Percentiles rank a stretch among this genome's conserved stretches.
Evolutionary conservation across 1,139 yeast genomes (phyloP).

Genomic region (Lodderomyces parapsilosis): DNA sequence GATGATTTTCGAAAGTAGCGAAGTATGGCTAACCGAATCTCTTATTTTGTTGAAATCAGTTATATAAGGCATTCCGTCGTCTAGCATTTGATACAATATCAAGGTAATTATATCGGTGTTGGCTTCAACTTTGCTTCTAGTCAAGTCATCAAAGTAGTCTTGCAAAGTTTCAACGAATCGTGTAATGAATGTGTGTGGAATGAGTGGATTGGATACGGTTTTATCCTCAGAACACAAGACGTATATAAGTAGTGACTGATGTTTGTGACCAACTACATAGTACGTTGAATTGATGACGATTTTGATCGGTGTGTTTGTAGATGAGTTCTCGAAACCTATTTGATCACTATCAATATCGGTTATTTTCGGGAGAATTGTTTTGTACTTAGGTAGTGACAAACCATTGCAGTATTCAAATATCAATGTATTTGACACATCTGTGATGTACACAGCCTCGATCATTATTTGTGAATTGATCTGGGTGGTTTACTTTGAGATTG

Average conservation of each 20-base stretch:
- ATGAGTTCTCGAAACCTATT: not conserved
- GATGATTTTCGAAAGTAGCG: constrained; percentile 37
- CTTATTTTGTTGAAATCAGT: constrained; percentile 72
- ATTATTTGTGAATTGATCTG: constrained; percentile 15
- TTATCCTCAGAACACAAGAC: constrained; percentile 12
- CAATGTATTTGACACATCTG: constrained; percentile 53
- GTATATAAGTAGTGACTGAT: constrained; percentile 9
- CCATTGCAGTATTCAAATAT: constrained; percentile 58
- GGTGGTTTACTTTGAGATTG: not conserved
- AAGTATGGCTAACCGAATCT: constrained; percentile 66
- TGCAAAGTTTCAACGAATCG: constrained; percentile 51
- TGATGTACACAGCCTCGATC: constrained; percentile 63
- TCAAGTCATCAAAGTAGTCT: constrained; percentile 59
- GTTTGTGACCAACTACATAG: constrained; percentile 8
- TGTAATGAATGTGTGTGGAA: constrained; percentile 56
- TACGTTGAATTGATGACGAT: constrained; percentile 10
- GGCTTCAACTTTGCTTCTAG: constrained; percentile 59
- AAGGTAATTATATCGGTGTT: constrained; percentile 66
- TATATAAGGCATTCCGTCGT: constrained; percentile 69
- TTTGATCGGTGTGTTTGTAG: constrained; percentile 7
- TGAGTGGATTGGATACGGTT: constrained; percentile 39
- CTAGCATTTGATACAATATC: constrained; percentile 56
- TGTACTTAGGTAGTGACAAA: constrained; percentile 51
- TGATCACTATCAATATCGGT: not conserved
- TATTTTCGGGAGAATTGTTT: constrained; percentile 30